Percentiles rank a stretch among this genome's conserved stretches.
Evolutionary conservation across 169 alveolate species (phyloP).

Genomic region (Cryptosporidium viatorum): DNA sequence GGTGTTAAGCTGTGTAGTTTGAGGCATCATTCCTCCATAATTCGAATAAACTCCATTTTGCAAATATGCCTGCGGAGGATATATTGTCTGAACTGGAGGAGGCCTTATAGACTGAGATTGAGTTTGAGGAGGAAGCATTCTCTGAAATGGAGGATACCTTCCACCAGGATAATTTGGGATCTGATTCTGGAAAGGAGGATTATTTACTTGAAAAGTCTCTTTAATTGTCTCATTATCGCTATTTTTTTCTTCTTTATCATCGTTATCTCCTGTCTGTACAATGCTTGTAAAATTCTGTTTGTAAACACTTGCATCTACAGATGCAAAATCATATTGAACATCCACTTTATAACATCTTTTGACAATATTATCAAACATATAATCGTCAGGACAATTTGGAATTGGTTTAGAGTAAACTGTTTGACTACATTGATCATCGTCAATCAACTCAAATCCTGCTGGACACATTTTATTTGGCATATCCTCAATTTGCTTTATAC

Average conservation of each 20-base stretch:
- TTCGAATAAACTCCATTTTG: conserved; percentile 30
- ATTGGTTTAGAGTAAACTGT: conserved; percentile 60
- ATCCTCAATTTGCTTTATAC: conserved; percentile 68
- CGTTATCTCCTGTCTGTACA: conserved; percentile 23
- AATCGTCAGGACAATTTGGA: conserved; percentile 73
- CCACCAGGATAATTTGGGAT: conserved; percentile 1
- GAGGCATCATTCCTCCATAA: conserved; percentile 20
- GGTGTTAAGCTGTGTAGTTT: conserved; percentile 8
- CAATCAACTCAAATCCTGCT: conserved; percentile 66
- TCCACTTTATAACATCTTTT: conserved; percentile 68
- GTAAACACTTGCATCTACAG: conserved; percentile 34
- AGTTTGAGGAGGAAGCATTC: conserved; percentile 71
- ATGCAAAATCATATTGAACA: conserved; percentile 65
- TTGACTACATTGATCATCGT: conserved; percentile 69
- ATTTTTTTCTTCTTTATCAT: not conserved
- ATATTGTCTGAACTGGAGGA: conserved; percentile 41
- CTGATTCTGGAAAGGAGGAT: conserved; percentile 13
- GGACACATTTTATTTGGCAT: conserved; percentile 74
- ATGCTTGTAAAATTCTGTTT: conserved; percentile 48
- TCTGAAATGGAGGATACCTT: conserved; percentile 49
- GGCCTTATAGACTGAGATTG: conserved; percentile 59
- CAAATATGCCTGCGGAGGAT: conserved; percentile 48
- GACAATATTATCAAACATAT: conserved; percentile 54
- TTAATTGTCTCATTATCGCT: not conserved
- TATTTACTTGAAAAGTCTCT: not conserved